Percentiles rank a stretch among this genome's conserved stretches.
These are phyloP conservation scores for Rutstroemia sp. DNA, from an alignment of 2,329 filamentous ascomycete genomes.

Conservation along the genomic window DNA sequence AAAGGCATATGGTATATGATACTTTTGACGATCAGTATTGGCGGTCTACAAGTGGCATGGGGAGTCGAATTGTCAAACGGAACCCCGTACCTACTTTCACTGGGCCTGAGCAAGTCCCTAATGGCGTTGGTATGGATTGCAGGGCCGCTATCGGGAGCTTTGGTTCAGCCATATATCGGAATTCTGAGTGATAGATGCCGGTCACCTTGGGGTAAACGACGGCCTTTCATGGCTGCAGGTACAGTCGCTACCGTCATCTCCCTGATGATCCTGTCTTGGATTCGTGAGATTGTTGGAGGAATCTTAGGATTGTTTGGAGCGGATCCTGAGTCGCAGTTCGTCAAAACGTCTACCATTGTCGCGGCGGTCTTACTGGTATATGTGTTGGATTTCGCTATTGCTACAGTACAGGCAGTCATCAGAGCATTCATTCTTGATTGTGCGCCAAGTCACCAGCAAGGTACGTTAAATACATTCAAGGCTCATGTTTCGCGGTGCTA, in stretches of 20 bases:
- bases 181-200: slow-evolving; percentile 75
- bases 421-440: slow-evolving; percentile 92
- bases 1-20: slow-evolving; percentile 84
- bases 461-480: slow-evolving; percentile 25
- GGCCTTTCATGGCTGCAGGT: slow-evolving; percentile 73
- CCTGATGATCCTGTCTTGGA: slow-evolving; percentile 66
- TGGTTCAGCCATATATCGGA: slow-evolving; percentile 78
- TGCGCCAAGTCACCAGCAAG: slow-evolving; percentile 83
- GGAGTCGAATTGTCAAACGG: slow-evolving; percentile 91
- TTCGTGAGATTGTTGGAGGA: slow-evolving; percentile 62
- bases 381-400: slow-evolving; percentile 88
- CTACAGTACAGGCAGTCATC: slow-evolving; percentile 89
- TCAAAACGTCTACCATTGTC: slow-evolving; percentile 61
- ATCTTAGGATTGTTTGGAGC: slow-evolving; percentile 65
- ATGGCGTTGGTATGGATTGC: slow-evolving; percentile 83
- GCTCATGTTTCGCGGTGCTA: neutral
- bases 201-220: slow-evolving; percentile 66
- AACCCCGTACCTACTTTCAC: slow-evolving; percentile 73
- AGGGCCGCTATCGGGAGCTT: slow-evolving; percentile 67
- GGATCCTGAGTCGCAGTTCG: slow-evolving; percentile 54
- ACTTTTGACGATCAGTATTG: slow-evolving; percentile 77
- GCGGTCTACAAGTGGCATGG: slow-evolving; percentile 90
- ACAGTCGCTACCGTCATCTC: slow-evolving; percentile 58
- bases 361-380: slow-evolving; percentile 84
- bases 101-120: slow-evolving; percentile 75